Evolutionary conservation across 192 early-diverging fungal genomes (phyloP).

Genomic region (Entrophospora sp.): DNA sequence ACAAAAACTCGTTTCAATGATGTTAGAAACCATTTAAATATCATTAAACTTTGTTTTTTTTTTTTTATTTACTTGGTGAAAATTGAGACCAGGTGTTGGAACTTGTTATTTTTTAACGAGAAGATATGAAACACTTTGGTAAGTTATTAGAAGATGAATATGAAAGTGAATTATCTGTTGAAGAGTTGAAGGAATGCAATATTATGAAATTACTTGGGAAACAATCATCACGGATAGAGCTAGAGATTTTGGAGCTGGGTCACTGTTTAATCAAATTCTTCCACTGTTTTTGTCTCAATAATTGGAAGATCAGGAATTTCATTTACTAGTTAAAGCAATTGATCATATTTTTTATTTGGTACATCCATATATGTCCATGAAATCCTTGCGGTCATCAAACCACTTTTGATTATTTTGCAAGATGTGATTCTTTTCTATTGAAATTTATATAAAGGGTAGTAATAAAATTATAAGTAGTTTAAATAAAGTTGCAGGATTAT

Average conservation of each 20-base stretch:
- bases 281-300: conserved; percentile 91
- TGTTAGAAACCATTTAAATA: too few species aligned
- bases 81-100: conserved; percentile 84
- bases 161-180: too few species aligned
- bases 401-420: conserved; percentile 95
- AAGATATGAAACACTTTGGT: conserved; percentile 95
- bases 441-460: conserved; percentile 94
- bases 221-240: conserved; percentile 93
- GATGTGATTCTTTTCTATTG: too few species aligned
- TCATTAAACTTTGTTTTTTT: too few species aligned
- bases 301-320: conserved; percentile 95
- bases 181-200: conserved; percentile 88
- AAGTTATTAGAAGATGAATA: conserved; percentile 75
- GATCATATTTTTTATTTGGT: conserved; percentile 92
- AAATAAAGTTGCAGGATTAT: conserved; percentile 90
- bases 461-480: conserved; percentile 96
- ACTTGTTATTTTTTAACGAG: conserved; percentile 90
- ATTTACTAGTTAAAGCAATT: conserved; percentile 94
- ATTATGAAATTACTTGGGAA: conserved; percentile 92
- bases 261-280: conserved; percentile 92
- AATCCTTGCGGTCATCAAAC: conserved; percentile 95
- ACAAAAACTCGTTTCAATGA: too few species aligned
- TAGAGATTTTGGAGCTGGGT: conserved; percentile 82
- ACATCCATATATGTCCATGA: conserved; percentile 93
- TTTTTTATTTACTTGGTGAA: conserved; percentile 69